Evolutionary conservation across 768 basidiomycete genomes (phyloP), one percentile per base, ranked within the genome.

Genomic region (Neoboletus magnificus): DNA sequence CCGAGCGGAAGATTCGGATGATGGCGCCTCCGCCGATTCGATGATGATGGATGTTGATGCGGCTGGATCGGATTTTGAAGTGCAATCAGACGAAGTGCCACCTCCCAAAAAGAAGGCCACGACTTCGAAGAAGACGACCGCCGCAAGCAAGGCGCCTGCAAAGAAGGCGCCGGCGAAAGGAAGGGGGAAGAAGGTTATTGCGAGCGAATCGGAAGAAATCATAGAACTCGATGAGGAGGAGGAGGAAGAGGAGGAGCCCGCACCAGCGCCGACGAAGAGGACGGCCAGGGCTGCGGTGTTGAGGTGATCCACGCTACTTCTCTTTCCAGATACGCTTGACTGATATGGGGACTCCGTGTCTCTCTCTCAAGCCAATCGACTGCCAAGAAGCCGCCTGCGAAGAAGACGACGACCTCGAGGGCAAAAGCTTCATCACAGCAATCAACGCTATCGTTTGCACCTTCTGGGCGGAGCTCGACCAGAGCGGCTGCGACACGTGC

Each of bases 1-100:
- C 11, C 76, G 74, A 10, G 77, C 63, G 2, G 78, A 78, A 23
- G 79, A 79, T 3, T 86, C 81, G 3, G 87, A 85, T 33, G 77
- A 61, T 35, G 77, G 61, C 15, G 74, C 65, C 23, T 81, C 77
- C 0, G 67, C 70, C 15, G 91, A 91, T 65, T 91, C 87, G 4
- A 90, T 90, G 87, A 74, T 79, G 74, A 85, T 89, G 82, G 87
- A 93, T 46, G 69, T 90, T 44, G 87, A 88, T 57, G 73, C 62
- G 11, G 79, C 68, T 2, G 81, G 76, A 18, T 86, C 81, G 32
- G 85, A 80, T 44, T 68, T 70, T 32, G 77, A 83, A 27, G 77
- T 73, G 0, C 50, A 52, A 18, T 65, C 65, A 3, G 82, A 83
- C 35, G 79, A 73, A 16, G 71, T 69, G 32, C 77, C 78, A 10